phyloP scores from a whole-genome alignment of 768 basidiomycete genomes.

The Leccinum rimulosum region DNA sequence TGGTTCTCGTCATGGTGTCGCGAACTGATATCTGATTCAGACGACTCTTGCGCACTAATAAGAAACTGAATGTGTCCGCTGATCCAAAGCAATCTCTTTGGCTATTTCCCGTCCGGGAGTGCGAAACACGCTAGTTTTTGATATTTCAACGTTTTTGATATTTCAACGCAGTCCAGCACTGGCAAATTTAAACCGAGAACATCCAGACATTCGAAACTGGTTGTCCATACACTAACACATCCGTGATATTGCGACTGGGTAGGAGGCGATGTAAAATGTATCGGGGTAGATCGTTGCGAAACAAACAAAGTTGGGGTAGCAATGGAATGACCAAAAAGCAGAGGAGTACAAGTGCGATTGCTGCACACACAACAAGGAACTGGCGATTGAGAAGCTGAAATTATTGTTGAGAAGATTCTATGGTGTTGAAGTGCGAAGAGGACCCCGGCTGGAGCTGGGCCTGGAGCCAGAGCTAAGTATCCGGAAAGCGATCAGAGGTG shows the following conservation, averaged over 20 bases:
- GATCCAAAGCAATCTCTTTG: neutral
- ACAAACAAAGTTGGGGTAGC: conserved; percentile 14
- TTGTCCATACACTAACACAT: conserved; percentile 20
- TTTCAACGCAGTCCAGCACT: neutral
- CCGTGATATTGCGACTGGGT: conserved; percentile 14
- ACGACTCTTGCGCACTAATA: neutral
- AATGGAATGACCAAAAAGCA: conserved; percentile 12
- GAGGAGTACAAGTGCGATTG: conserved; percentile 22
- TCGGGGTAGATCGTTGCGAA: conserved; percentile 19
- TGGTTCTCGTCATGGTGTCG: neutral
- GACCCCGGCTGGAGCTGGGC: conserved; percentile 31
- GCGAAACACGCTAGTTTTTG: neutral
- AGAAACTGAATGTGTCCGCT: neutral
- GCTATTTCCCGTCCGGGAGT: neutral
- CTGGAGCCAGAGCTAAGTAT: conserved; percentile 24
- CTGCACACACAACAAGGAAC: conserved; percentile 17
- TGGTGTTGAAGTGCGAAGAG: conserved; percentile 20
- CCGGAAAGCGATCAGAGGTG: neutral
- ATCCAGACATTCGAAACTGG: conserved; percentile 10
- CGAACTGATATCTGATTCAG: neutral
- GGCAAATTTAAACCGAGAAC: neutral
- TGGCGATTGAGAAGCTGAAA: neutral
- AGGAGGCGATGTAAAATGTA: conserved; percentile 14
- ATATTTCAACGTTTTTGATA: neutral
- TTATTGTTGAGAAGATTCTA: conserved; percentile 17